Conservation (phyloP, 345 rosid species). For the Mercurialis annua region DNA sequence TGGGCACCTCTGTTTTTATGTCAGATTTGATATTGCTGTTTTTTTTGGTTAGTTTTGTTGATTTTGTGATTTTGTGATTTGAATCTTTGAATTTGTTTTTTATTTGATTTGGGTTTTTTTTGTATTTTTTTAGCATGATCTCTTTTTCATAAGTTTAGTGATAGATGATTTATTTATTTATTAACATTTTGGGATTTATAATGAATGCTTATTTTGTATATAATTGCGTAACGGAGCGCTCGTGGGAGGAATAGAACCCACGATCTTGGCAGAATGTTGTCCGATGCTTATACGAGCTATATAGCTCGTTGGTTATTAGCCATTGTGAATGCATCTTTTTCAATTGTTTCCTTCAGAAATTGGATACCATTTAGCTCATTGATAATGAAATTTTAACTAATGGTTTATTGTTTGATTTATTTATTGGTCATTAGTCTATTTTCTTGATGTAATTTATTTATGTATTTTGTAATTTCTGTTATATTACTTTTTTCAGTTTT, state of each 20-base stretch:
- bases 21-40: background rate
- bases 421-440: conserved; percentile 22
- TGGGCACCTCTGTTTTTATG: background rate
- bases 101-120: conserved; percentile 1
- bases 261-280: no score
- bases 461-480: background rate
- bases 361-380: conserved; percentile 6
- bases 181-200: background rate
- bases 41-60: background rate
- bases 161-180: background rate
- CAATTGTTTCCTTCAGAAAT: conserved; percentile 12
- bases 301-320: no score
- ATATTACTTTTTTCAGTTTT: conserved; percentile 3
- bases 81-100: conserved; percentile 4
- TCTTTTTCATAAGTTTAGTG: background rate
- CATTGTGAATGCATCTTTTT: conserved; percentile 14
- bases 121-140: background rate
- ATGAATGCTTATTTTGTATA: background rate
- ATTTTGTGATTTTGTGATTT: background rate
- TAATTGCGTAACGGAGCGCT: no score
- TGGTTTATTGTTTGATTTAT: conserved; percentile 20
- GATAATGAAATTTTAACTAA: conserved; percentile 16
- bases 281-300: no score
- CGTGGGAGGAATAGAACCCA: no score
- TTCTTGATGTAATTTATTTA: conserved; percentile 33